Percentiles rank a stretch among this genome's conserved stretches.
phyloP scores from a whole-genome alignment of 2,329 filamentous ascomycete species.

The Amauroascus niger region DNA sequence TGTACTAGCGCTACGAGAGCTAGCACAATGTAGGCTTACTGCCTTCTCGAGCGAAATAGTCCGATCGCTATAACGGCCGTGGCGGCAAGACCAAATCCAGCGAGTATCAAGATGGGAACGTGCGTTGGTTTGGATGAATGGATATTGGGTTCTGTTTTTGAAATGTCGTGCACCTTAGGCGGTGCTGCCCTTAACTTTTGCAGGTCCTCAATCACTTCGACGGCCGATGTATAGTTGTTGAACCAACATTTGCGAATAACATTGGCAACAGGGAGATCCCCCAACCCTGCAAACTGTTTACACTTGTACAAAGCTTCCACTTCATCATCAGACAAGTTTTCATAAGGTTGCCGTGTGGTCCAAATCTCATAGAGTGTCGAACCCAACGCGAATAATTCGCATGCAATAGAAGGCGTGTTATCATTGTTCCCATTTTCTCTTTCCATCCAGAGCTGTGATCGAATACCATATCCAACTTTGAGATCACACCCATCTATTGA shows the following conservation, averaged over 20 bases:
- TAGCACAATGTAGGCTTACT: neutral
- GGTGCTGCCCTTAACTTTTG: neutral
- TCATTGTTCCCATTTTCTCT: neutral
- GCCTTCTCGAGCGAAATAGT: too few species aligned
- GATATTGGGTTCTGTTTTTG: neutral
- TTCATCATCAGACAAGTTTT: neutral
- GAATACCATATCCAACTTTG: too few species aligned
- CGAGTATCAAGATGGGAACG: neutral
- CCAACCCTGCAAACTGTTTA: neutral
- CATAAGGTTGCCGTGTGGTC: neutral
- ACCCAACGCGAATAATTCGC: slow-evolving; percentile 7
- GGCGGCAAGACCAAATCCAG: too few species aligned
- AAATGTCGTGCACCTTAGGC: neutral
- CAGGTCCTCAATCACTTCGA: neutral
- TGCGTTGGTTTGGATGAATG: neutral
- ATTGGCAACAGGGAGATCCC: neutral
- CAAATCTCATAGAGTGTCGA: slow-evolving; percentile 5
- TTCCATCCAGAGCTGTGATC: too few species aligned
- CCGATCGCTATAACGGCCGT: too few species aligned
- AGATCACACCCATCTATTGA: too few species aligned
- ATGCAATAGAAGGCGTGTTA: neutral
- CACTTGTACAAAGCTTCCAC: neutral
- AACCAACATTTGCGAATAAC: neutral
- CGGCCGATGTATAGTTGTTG: neutral
- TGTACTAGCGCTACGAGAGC: neutral